Conservation (phyloP, 1,284 basidiomycete genomes). For the Prillingera fragicola region DNA sequence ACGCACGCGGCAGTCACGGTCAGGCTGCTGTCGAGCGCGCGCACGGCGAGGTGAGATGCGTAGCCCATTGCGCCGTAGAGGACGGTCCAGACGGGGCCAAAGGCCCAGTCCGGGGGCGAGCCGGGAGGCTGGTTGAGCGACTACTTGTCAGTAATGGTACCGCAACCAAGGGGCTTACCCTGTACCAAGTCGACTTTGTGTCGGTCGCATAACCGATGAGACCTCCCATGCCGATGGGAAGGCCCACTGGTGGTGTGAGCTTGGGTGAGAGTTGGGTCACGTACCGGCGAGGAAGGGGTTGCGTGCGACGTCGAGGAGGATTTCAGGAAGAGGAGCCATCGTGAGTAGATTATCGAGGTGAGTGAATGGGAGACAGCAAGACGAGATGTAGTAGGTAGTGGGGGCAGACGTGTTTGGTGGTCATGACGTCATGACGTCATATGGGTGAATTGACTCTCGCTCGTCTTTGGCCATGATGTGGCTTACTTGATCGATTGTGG, state of each 20-base stretch:
- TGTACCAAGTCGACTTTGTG: slow-evolving; percentile 6
- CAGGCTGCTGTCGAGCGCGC: slow-evolving; percentile 51
- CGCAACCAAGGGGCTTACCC: background rate
- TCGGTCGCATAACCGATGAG: slow-evolving; percentile 52
- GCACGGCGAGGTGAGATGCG: slow-evolving; percentile 62
- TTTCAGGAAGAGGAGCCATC: slow-evolving; percentile 45
- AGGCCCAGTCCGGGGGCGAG: slow-evolving; percentile 9
- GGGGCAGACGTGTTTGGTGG: too few species aligned
- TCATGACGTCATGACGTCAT: too few species aligned
- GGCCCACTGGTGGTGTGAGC: slow-evolving; percentile 48
- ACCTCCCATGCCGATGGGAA: slow-evolving; percentile 58
- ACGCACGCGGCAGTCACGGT: too few species aligned
- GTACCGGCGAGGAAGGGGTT: slow-evolving; percentile 55
- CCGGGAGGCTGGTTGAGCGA: slow-evolving; percentile 11
- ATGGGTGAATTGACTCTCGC: too few species aligned
- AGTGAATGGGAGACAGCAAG: too few species aligned
- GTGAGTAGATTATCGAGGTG: too few species aligned
- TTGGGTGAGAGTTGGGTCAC: slow-evolving; percentile 1
- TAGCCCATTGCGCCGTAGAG: slow-evolving; percentile 60
- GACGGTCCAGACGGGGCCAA: slow-evolving; percentile 29
- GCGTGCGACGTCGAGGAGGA: slow-evolving; percentile 57
- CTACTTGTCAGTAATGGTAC: background rate
- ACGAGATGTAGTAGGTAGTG: too few species aligned
- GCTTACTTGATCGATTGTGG: too few species aligned
- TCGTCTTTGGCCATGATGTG: too few species aligned